phyloP scores from a whole-genome alignment of 2,329 filamentous ascomycete species.

The Ambrosiella beaveri region DNA sequence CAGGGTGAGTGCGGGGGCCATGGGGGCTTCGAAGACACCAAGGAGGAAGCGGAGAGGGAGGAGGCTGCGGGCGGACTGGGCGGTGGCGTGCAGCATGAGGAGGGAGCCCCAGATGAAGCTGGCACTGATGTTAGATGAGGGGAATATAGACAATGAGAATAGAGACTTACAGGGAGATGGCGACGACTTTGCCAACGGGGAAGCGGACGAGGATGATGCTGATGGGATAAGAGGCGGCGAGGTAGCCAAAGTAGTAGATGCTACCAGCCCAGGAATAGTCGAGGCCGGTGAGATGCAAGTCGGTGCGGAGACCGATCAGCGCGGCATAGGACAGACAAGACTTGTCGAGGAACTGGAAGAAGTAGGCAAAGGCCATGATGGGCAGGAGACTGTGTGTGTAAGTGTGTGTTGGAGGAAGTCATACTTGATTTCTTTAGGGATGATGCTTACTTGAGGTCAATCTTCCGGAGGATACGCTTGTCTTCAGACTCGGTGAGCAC shows the following conservation, averaged over 20 bases:
- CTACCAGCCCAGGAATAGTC: slow-evolving; percentile 34
- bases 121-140: background rate
- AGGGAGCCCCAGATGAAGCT: slow-evolving; percentile 12
- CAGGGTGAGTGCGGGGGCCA: slow-evolving; percentile 11
- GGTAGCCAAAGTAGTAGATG: slow-evolving; percentile 36
- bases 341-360: slow-evolving; percentile 46
- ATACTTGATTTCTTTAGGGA: slow-evolving; percentile 16
- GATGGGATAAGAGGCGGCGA: slow-evolving; percentile 19
- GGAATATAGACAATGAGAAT: background rate
- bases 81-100: slow-evolving; percentile 16
- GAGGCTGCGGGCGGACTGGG: slow-evolving; percentile 14
- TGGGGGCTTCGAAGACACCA: slow-evolving; percentile 15
- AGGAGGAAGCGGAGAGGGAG: slow-evolving; percentile 15
- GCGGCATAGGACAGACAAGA: slow-evolving; percentile 34
- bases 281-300: slow-evolving; percentile 28
- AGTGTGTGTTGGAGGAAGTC: background rate
- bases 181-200: slow-evolving; percentile 18
- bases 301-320: slow-evolving; percentile 30
- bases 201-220: slow-evolving; percentile 17
- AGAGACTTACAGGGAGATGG: slow-evolving; percentile 4
- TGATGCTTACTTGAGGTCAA: slow-evolving; percentile 34
- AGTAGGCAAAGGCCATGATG: slow-evolving; percentile 33
- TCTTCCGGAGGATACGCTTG: slow-evolving; percentile 38
- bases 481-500: slow-evolving; percentile 19
- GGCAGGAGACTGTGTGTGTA: slow-evolving; percentile 30